Evolutionary conservation across 805 yeast genomes (phyloP), one percentile per base, ranked within the genome.

Genomic region (Debaryomyces castellii): DNA sequence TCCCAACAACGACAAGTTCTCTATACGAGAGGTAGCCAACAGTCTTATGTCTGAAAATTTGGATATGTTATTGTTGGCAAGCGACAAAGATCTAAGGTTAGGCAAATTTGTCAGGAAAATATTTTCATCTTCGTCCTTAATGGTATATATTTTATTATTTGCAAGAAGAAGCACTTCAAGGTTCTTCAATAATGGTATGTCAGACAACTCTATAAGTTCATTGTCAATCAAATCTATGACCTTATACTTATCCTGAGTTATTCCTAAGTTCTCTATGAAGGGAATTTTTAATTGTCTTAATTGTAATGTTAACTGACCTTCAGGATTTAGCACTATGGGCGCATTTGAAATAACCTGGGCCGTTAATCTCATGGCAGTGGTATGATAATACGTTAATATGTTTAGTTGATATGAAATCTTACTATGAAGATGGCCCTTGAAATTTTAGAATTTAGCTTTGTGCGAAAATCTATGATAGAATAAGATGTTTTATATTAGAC

Each of bases 171-270:
- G 54, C 0, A 85, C 77, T 37, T 73, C 73, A 41, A 78, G 56
- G 33, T 73, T 75, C 25, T 44, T 41, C 34, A 76, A 57, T 17
- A 47, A 56, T 0, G 84, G 88, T 30, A 78, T 71, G 56, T 69
- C 72, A 12, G 76, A 73, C 5, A 92, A 52, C 2, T 71, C 72
- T 1, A 74, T 63, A n/a, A 92, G 65, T 27, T 80, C 84, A 63
- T 92, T 92, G 57, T 85, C 83, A 0, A 92, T 80, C 25, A 92
- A 59, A 60, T 92, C 97, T 2, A 92, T 64, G 12, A 75, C 80
- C 48, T 75, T 83, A 59, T 65, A 66, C 36, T 53, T 54, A 46
- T 64, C 63, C 32, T 59, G 54, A 9, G 68, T 58, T 32, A 55
- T 51, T 6, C 64, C 65, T 21, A 72, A 57, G 45, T 67, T 70